These are phyloP conservation scores for Colletotrichum theobromicola DNA, from an alignment of 2,329 filamentous ascomycete genomes.

Conservation along the genomic window DNA sequence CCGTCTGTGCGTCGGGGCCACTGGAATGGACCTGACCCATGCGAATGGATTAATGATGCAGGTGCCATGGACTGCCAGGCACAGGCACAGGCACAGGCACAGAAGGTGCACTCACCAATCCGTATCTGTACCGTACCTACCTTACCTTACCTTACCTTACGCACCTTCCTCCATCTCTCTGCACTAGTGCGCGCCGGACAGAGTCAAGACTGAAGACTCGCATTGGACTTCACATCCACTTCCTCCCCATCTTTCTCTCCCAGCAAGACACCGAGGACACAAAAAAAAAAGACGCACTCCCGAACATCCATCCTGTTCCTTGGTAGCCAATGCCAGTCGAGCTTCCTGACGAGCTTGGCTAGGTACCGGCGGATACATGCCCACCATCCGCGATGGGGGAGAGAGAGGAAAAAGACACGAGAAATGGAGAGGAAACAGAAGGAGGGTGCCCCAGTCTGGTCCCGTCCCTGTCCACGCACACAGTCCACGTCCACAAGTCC, in stretches of 20 bases:
- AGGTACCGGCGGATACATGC: neutral
- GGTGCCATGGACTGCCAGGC: neutral
- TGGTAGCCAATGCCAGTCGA: neutral
- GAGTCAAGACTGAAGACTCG: neutral
- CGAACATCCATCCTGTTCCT: neutral
- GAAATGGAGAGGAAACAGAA: neutral
- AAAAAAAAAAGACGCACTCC: slow-evolving; percentile 13
- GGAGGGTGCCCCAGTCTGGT: neutral
- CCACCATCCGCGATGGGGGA: neutral
- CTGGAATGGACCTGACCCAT: neutral
- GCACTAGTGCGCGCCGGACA: neutral
- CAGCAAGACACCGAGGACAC: neutral
- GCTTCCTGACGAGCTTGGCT: neutral
- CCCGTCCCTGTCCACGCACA: neutral
- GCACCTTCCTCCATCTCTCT: neutral
- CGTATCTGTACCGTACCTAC: neutral
- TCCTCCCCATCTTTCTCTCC: neutral
- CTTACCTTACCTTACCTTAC: no score
- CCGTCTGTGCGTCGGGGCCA: slow-evolving; percentile 18
- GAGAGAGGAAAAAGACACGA: neutral
- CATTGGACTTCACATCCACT: neutral
- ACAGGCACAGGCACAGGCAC: neutral
- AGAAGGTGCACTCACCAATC: neutral
- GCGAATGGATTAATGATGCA: neutral
- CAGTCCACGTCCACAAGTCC: neutral